Base-by-base conservation (phyloP, 108 stramenopile species). In the Chaetoceros tenuissimus region DNA sequence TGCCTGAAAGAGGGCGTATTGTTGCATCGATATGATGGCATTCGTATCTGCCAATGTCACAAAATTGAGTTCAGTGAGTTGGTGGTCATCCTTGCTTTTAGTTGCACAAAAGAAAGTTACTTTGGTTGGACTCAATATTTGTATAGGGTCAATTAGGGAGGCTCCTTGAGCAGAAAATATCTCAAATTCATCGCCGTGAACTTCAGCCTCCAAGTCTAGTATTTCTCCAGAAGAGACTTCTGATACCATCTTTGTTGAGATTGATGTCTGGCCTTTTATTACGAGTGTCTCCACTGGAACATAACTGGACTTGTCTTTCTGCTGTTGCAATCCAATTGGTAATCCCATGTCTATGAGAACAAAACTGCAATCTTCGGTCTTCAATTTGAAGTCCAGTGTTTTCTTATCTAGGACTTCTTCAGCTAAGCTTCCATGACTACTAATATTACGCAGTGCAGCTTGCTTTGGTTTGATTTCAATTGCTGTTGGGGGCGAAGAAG, bases 131-230 rank as follows among this genome's bases (percentile, higher is more conserved):
- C 88, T 87, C 10, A 89, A 56, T 30, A 92, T 74, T 58, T 92
- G 91, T n/a, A 89, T 52, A 24, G 91, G 82, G 27, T 77, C 82
- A 24, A 52, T 50, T 56, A 85, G 62, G 26, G 75, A 64, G 19
- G 48, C 62, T 31, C 90, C 90, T 59, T 82, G 76, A 18, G 90
- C 90, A 19, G 78, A 86, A 64, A 82, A 92, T 23, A 81, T 75
- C 64, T 92, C 84, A 53, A 92, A 66, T 2, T 61, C 66, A 45
- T 86, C 81, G 48, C 80, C 71, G 47, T 84, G 78, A 23, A 75
- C 67, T 40, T 74, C 62, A 3, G 72, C 50, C 57, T 67, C 62
- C 10, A 46, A 49, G 18, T 53, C 61, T 34, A 49, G 67, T 31
- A 55, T 57, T 52, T 57, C 47, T 10, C 68, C 71, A 23, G 49